Evolutionary conservation across 1,284 basidiomycete species (phyloP), one percentile per base, ranked within the genome.

Genomic region (Kalmanozyma brasiliensis): DNA sequence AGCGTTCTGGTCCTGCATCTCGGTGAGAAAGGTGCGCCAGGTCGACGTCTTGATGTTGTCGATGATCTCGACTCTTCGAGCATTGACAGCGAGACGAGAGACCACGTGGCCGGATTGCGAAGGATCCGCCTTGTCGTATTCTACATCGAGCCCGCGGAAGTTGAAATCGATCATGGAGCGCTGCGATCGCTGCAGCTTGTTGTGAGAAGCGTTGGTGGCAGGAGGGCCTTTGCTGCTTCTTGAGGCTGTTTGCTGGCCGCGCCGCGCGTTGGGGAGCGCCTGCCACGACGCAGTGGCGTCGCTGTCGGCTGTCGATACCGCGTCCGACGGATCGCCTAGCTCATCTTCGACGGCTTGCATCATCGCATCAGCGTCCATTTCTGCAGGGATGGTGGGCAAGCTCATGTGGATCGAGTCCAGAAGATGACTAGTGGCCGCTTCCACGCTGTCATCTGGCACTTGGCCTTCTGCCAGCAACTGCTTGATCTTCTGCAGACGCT

Each of bases 41-140:
- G 95, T 98, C 10, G 94, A 97, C 0, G 94, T 94, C 85, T 93
- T 94, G 85, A 98, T 93, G 79, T 97, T 94, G 83, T 98, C 95
- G 49, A 98, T 85, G 65, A 98, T 96, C 82, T 96, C 93, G 42
- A 93, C 84, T 86, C 57, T 91, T 84, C 23, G 37, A 9, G 61
- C 73, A 35, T 47, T 62, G 33, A 77, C 63, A 7, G 61, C 67
- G 19, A 75, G 33, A 14, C 73, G 32, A 4, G 76, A 75, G 2
- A 74, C 59, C 10, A 77, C 36, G 13, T 70, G 49, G 11, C 53
- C 33, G 2, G 55, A 33, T 22, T 73, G 48, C 24, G 44, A 53
- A 13, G 47, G 20, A 14, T 62, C 35, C 32, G 49, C 80, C 14
- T 38, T 36, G 46, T 83, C 81, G 43, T 80, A 80, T 8, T 62